phyloP scores from a whole-genome alignment of 2,329 filamentous ascomycete genomes.

The Cytospora mali region DNA sequence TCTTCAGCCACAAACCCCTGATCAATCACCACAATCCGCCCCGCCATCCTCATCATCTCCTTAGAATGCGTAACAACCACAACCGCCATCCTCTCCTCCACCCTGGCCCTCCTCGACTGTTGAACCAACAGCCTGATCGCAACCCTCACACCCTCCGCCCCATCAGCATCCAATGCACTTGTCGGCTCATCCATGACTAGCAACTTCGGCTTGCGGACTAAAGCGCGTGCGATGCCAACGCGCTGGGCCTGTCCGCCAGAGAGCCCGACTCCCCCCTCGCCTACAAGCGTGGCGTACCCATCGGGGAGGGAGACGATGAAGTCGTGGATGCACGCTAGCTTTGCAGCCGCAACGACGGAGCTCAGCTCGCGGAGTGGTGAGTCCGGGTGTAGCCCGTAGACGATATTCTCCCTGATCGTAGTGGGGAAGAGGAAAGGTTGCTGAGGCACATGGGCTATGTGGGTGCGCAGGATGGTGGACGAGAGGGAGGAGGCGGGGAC shows the following conservation, averaged over 20 bases:
- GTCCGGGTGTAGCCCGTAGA: constrained; percentile 68
- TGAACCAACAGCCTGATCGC: constrained; percentile 60
- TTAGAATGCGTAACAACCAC: constrained; percentile 79
- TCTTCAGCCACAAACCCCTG: constrained; percentile 66
- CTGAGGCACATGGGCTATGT: constrained; percentile 71
- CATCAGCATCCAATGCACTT: constrained; percentile 73
- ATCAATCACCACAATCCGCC: constrained; percentile 73
- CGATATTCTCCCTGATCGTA: constrained; percentile 78
- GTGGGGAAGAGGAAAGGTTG: constrained; percentile 76
- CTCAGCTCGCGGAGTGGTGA: constrained; percentile 51
- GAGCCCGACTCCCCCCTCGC: constrained; percentile 19
- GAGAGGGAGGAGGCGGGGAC: constrained; percentile 61
- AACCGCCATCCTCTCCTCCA: constrained; percentile 59
- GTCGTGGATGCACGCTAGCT: constrained; percentile 68
- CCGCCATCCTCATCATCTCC: constrained; percentile 85
- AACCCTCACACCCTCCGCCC: constrained; percentile 63
- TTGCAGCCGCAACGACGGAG: constrained; percentile 55
- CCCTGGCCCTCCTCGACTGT: constrained; percentile 26
- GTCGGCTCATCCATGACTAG: constrained; percentile 73
- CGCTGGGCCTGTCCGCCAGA: constrained; percentile 28
- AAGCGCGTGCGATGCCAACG: constrained; percentile 26
- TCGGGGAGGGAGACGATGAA: constrained; percentile 27
- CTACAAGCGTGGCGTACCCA: constrained; percentile 26
- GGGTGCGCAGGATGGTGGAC: constrained; percentile 59
- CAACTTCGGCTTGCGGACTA: constrained; percentile 18